Conservation (phyloP, 108 stramenopile genomes). For the Ochromonas danica region DNA sequence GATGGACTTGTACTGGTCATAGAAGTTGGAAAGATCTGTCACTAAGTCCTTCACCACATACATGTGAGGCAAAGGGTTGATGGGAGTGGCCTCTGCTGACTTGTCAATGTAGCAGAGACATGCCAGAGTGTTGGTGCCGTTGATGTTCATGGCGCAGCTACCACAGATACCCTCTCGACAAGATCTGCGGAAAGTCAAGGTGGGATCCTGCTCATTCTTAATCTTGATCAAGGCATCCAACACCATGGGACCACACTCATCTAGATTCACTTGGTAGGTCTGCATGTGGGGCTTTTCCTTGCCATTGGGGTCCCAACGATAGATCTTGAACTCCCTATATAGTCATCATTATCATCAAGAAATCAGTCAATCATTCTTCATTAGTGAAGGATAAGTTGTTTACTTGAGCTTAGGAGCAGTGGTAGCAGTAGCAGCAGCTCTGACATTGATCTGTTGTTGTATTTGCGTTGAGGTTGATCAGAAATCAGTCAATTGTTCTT, state of each 20-base stretch:
- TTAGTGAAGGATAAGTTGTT: too few species aligned
- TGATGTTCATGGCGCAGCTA: conserved; percentile 97
- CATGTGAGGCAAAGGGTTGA: conserved; percentile 99
- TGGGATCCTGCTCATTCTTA: conserved; percentile 88
- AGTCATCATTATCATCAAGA: too few species aligned
- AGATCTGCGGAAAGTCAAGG: conserved; percentile 90
- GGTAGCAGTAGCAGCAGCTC: too few species aligned
- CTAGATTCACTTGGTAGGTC: conserved; percentile 89
- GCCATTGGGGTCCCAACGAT: conserved; percentile 95
- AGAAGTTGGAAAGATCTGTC: conserved; percentile 96
- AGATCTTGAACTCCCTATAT: conserved; percentile 82
- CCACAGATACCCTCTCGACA: conserved; percentile 98
- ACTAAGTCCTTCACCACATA: conserved; percentile 96
- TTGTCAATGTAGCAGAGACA: conserved; percentile 89
- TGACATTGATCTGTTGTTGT: too few species aligned
- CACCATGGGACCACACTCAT: conserved; percentile 93
- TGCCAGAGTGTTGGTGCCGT: conserved; percentile 91
- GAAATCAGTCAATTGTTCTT: too few species aligned
- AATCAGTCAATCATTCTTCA: too few species aligned
- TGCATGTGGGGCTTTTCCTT: conserved; percentile 68
- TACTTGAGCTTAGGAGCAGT: too few species aligned
- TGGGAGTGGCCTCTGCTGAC: conserved; percentile 69
- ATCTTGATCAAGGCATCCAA: conserved; percentile 95
- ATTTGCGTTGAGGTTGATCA: too few species aligned
- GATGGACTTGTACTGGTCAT: conserved; percentile 88